Conservation (phyloP, 345 rosid species). For the Pistacia vera region DNA sequence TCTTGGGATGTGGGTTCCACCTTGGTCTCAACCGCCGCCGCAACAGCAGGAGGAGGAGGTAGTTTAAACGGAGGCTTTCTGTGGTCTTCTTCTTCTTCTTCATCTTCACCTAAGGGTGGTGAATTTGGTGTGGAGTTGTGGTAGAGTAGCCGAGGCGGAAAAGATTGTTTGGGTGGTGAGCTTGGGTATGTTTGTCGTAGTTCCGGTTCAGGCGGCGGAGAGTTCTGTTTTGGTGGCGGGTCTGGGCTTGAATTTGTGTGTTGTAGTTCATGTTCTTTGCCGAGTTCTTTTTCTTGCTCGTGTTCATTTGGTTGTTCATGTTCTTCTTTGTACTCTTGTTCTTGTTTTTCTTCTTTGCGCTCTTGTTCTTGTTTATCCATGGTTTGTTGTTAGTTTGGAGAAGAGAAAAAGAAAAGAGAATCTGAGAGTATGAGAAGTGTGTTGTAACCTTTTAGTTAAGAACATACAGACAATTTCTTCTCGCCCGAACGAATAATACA, state of each 20-base stretch:
- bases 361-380: constrained; percentile 14
- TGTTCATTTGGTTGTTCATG: neutral
- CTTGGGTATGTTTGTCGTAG: neutral
- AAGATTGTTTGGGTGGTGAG: constrained; percentile 13
- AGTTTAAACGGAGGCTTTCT: constrained; percentile 1
- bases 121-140: constrained; percentile 29
- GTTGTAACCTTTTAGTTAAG: too few species aligned
- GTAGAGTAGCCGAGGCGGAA: constrained; percentile 19
- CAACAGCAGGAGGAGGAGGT: constrained; percentile 5
- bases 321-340: neutral
- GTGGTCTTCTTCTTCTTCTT: constrained; percentile 17
- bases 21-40: constrained; percentile 12
- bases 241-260: neutral
- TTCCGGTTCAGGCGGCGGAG: constrained; percentile 16
- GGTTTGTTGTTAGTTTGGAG: too few species aligned
- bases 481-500: too few species aligned
- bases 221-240: constrained; percentile 13
- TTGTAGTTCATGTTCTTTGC: neutral
- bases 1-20: constrained; percentile 28
- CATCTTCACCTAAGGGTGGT: constrained; percentile 22
- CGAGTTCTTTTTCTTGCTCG: neutral
- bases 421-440: too few species aligned
- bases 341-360: neutral
- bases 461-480: too few species aligned
- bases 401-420: too few species aligned